Conservation (phyloP, 202 grass and related monocot species). For the Panicum hallii region DNA sequence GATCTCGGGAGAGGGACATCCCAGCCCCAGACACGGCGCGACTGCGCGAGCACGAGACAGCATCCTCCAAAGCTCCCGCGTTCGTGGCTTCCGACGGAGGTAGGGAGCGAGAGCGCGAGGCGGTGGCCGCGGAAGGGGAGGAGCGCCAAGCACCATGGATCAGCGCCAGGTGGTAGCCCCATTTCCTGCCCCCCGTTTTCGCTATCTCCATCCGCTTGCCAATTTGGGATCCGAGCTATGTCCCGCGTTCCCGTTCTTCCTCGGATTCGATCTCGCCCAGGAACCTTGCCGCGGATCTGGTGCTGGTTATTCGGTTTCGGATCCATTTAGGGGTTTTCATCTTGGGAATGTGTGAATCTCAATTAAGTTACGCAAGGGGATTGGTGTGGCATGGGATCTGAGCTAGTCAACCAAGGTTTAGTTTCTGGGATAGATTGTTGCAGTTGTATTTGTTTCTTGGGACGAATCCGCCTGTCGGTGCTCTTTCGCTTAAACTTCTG, state of each 20-base stretch:
- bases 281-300: slow-evolving; percentile 25
- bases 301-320: slow-evolving; percentile 11
- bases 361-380: background rate
- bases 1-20: background rate
- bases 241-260: background rate
- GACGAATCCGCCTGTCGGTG: slow-evolving; percentile 17
- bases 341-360: background rate
- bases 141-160: slow-evolving; percentile 49
- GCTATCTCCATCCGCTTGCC: background rate
- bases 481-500: background rate
- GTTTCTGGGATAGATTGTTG: slow-evolving; percentile 10
- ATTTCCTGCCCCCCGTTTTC: background rate
- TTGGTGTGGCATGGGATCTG: slow-evolving; percentile 39
- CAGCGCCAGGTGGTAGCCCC: slow-evolving; percentile 43
- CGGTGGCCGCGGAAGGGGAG: background rate
- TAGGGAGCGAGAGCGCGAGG: background rate
- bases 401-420: background rate
- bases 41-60: background rate
- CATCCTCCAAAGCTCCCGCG: background rate
- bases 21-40: background rate
- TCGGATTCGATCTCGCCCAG: slow-evolving; percentile 8
- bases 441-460: background rate
- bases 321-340: slow-evolving; percentile 9
- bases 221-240: background rate
- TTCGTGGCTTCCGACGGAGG: slow-evolving; percentile 7